Conservation (phyloP, 2,329 filamentous ascomycete species). For the Trichoderma aggressivum region DNA sequence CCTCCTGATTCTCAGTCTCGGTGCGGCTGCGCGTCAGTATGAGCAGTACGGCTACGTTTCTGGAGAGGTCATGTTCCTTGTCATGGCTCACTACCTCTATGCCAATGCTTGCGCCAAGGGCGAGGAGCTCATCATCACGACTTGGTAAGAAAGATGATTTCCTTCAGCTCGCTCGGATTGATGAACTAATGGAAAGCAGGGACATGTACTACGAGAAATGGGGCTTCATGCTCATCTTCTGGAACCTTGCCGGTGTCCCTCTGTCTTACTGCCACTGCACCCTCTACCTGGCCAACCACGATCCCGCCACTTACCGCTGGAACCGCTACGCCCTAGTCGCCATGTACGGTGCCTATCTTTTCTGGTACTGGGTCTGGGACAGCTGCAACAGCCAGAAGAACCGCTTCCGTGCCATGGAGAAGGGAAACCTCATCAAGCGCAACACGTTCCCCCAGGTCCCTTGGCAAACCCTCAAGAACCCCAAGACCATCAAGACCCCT, state of each 20-base stretch:
- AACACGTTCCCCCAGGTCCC: slow-evolving; percentile 88
- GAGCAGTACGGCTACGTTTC: slow-evolving; percentile 83
- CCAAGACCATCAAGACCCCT: slow-evolving; percentile 69
- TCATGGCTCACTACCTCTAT: slow-evolving; percentile 89
- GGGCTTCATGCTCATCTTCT: slow-evolving; percentile 98
- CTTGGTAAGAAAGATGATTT: slow-evolving; percentile 49
- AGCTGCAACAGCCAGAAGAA: slow-evolving; percentile 93
- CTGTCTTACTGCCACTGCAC: slow-evolving; percentile 93
- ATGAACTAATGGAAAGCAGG: slow-evolving; percentile 32
- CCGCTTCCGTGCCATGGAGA: slow-evolving; percentile 77
- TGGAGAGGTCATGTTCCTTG: slow-evolving; percentile 76
- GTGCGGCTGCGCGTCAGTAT: slow-evolving; percentile 76
- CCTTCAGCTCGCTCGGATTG: background rate
- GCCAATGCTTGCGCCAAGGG: slow-evolving; percentile 90
- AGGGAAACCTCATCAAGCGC: slow-evolving; percentile 65
- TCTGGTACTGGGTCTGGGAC: slow-evolving; percentile 89
- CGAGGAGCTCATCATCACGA: slow-evolving; percentile 84
- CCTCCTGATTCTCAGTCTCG: slow-evolving; percentile 73
- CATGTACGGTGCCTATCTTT: slow-evolving; percentile 70
- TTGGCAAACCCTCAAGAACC: slow-evolving; percentile 79
- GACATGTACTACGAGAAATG: slow-evolving; percentile 98
- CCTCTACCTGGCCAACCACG: slow-evolving; percentile 81
- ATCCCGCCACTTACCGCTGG: slow-evolving; percentile 74
- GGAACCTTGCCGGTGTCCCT: slow-evolving; percentile 90
- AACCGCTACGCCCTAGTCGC: slow-evolving; percentile 63